Evolutionary conservation across 441 rosid genomes (phyloP).

Genomic region (Iberis amara): DNA sequence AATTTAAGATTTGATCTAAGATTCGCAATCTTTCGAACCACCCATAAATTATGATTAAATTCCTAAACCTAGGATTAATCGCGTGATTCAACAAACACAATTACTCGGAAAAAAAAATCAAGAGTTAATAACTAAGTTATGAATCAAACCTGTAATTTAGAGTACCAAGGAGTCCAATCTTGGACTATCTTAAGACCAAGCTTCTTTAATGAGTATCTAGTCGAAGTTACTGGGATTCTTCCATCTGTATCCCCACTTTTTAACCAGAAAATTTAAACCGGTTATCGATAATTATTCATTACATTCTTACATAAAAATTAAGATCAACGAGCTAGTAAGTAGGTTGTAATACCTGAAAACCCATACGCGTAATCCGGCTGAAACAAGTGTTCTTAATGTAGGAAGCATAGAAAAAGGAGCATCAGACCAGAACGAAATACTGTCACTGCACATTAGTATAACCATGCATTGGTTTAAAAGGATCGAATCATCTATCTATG

Average conservation of each 20-base stretch:
- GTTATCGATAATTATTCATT: background rate
- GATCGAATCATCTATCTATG: background rate
- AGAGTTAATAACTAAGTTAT: background rate
- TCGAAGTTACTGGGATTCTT: constrained; percentile 64
- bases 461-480: constrained; percentile 6
- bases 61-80: no score
- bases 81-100: no score
- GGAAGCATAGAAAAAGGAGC: constrained; percentile 54
- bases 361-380: constrained; percentile 58
- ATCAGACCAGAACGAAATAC: constrained; percentile 37
- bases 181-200: constrained; percentile 49
- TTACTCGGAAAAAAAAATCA: no score
- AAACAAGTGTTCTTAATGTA: constrained; percentile 45
- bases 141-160: constrained; percentile 40
- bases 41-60: no score
- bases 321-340: background rate
- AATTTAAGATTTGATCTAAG: no score
- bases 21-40: no score
- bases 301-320: background rate
- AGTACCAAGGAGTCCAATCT: constrained; percentile 75
- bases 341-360: constrained; percentile 45
- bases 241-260: constrained; percentile 79
- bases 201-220: constrained; percentile 54
- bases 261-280: background rate
- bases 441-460: constrained; percentile 31